phyloP scores from a whole-genome alignment of 2,329 filamentous ascomycete species.

The Septoria linicola region DNA sequence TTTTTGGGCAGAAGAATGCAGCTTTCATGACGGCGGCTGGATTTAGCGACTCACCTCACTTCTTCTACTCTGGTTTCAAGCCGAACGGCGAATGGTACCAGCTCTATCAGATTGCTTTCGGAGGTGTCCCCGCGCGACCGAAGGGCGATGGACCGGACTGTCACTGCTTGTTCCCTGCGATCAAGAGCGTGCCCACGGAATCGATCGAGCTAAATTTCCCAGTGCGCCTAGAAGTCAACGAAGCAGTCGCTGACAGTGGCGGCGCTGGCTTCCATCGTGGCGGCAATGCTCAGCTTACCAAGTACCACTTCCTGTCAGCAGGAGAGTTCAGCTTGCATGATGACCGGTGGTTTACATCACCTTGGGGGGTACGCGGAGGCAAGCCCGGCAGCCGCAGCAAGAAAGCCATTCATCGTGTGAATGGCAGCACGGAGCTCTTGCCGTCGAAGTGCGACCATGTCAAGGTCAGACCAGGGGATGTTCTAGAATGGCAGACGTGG shows the following conservation, averaged over 20 bases:
- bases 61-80: slow-evolving; percentile 41
- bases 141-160: slow-evolving; percentile 34
- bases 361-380: slow-evolving; percentile 31
- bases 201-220: slow-evolving; percentile 33
- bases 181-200: slow-evolving; percentile 32
- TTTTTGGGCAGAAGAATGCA: slow-evolving; percentile 32
- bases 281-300: slow-evolving; percentile 29
- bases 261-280: slow-evolving; percentile 31
- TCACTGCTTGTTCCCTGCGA: slow-evolving; percentile 31
- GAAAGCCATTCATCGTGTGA: slow-evolving; percentile 26
- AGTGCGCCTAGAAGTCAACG: slow-evolving; percentile 30
- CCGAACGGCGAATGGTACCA: slow-evolving; percentile 46
- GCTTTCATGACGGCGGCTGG: slow-evolving; percentile 33
- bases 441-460: slow-evolving; percentile 30
- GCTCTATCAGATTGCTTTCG: slow-evolving; percentile 42
- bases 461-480: slow-evolving; percentile 30
- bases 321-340: slow-evolving; percentile 32
- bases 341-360: slow-evolving; percentile 30
- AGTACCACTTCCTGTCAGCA: slow-evolving; percentile 30
- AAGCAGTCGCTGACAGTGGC: slow-evolving; percentile 30
- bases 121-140: slow-evolving; percentile 29
- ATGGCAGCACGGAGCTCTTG: slow-evolving; percentile 23
- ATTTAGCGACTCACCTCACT: slow-evolving; percentile 32
- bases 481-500: slow-evolving; percentile 32
- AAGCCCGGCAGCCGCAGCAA: slow-evolving; percentile 29